These are phyloP conservation scores for Boechera divaricarpa DNA, from an alignment of 345 rosid species.

Conservation along the genomic window DNA sequence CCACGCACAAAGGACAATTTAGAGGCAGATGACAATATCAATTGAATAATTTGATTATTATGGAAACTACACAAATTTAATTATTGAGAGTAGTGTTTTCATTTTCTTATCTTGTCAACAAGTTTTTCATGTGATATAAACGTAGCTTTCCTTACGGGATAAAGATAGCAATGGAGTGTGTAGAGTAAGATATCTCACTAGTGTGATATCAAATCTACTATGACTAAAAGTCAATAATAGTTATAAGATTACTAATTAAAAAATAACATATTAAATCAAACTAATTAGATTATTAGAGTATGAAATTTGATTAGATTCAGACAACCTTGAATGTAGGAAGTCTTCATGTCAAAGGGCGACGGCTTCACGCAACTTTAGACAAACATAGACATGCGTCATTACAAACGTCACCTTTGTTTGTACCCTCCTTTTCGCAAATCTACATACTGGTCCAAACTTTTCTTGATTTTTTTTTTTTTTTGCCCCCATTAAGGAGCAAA, in stretches of 20 bases:
- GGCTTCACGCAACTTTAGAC: conserved; percentile 34
- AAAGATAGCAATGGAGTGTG: background rate
- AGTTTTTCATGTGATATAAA: no score
- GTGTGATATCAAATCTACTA: background rate
- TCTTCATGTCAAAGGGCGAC: conserved; percentile 22
- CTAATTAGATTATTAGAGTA: background rate
- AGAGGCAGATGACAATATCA: background rate
- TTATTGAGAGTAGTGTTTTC: no score
- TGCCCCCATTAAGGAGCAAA: background rate
- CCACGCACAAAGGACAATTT: no score
- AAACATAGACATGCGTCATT: conserved; percentile 28
- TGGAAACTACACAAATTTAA: background rate
- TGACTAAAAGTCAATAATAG: background rate
- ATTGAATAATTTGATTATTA: background rate
- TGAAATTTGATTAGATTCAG: conserved; percentile 13
- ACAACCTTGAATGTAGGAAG: background rate
- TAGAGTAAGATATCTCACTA: background rate
- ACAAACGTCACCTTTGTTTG: conserved; percentile 36
- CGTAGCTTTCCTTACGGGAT: background rate
- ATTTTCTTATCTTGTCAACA: no score
- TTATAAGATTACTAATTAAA: background rate
- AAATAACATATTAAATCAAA: background rate
- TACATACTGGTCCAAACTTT: background rate
- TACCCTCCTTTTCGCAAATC: background rate
- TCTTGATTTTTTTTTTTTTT: background rate